Percentiles rank a stretch among this genome's conserved stretches.
These are phyloP conservation scores for Mortierella sp. DNA, from an alignment of 371 early-diverging fungal genomes.

Conservation along the genomic window DNA sequence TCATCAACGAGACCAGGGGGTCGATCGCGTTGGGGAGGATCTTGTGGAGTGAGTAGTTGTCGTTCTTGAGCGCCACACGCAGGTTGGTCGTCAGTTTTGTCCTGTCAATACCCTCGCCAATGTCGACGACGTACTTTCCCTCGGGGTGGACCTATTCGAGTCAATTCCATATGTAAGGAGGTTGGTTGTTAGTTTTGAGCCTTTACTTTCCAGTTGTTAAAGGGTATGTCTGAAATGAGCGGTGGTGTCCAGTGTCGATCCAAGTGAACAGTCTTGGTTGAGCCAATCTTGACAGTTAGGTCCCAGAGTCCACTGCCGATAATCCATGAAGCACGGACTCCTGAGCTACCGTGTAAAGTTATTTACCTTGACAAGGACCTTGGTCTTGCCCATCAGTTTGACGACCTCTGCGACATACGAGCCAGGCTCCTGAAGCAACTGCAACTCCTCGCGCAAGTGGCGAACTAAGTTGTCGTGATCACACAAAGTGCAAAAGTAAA, in stretches of 20 bases:
- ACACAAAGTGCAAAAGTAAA: neutral
- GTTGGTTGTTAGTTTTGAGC: neutral
- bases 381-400: slow-evolving; percentile 99
- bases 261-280: neutral
- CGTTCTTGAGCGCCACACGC: slow-evolving; percentile 97
- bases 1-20: slow-evolving; percentile 98
- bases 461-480: slow-evolving; percentile 78
- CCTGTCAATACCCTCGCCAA: slow-evolving; percentile 93
- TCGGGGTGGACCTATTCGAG: slow-evolving; percentile 90
- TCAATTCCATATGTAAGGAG: too few species aligned
- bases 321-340: neutral
- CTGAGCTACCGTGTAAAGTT: neutral
- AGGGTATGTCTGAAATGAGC: neutral
- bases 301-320: neutral
- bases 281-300: neutral
- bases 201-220: neutral
- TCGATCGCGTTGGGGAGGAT: slow-evolving; percentile 97
- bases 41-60: slow-evolving; percentile 89
- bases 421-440: slow-evolving; percentile 97
- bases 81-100: slow-evolving; percentile 94
- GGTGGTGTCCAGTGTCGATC: neutral
- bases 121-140: slow-evolving; percentile 99
- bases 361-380: slow-evolving; percentile 96
- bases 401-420: slow-evolving; percentile 99
- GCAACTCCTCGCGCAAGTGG: slow-evolving; percentile 97